Evolutionary conservation across 441 rosid species (phyloP).

Genomic region (Erysimum cheiri): DNA sequence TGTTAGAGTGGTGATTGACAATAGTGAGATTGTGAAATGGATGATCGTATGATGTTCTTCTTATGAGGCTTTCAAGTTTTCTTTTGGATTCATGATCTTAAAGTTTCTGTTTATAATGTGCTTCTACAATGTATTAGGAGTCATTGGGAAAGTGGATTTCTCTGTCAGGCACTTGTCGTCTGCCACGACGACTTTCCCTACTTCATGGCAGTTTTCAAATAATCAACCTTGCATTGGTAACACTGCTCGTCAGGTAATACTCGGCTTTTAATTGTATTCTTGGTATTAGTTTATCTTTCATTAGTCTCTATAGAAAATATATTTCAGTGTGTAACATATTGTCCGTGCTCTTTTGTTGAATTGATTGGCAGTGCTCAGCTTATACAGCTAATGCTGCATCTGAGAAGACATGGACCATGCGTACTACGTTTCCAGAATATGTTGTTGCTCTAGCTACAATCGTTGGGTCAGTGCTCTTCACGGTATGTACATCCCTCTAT

Average conservation of each 20-base stretch:
- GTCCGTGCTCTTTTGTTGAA: constrained; percentile 13
- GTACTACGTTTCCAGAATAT: constrained; percentile 93
- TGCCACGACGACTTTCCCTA: constrained; percentile 68
- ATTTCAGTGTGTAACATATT: constrained; percentile 16
- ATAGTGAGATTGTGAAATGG: not conserved
- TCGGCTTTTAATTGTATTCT: constrained; percentile 19
- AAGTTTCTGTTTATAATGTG: not conserved
- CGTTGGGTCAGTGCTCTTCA: constrained; percentile 96
- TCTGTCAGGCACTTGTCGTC: constrained; percentile 93
- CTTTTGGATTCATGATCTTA: not conserved
- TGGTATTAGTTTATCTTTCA: not conserved
- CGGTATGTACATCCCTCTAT: constrained; percentile 58
- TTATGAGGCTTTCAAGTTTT: not conserved
- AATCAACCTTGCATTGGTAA: constrained; percentile 71
- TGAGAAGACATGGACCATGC: constrained; percentile 98
- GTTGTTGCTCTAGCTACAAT: constrained; percentile 98
- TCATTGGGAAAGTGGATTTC: constrained; percentile 94
- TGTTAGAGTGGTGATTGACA: constrained; percentile 13
- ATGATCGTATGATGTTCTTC: constrained; percentile 2
- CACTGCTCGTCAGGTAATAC: constrained; percentile 67
- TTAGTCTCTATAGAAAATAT: constrained; percentile 5
- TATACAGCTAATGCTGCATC: constrained; percentile 72
- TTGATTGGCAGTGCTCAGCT: constrained; percentile 80
- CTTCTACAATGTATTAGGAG: constrained; percentile 55
- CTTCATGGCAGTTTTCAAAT: constrained; percentile 64